Percentiles rank a stretch among this genome's conserved stretches.
These are phyloP conservation scores for Russula sp. DNA, from an alignment of 768 basidiomycete species.

Conservation along the genomic window DNA sequence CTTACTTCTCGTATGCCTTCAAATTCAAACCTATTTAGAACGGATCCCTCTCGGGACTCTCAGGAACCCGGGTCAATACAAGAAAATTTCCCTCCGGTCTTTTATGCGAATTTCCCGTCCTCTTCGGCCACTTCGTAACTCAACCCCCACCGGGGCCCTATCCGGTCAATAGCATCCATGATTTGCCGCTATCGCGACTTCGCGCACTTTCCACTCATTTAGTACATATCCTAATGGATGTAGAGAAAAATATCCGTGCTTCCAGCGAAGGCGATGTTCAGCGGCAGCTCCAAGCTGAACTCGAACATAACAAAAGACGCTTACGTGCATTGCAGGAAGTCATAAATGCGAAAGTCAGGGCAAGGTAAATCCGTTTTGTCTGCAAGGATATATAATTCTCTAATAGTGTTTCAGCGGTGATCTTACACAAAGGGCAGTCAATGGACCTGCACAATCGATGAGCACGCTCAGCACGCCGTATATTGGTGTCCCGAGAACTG, in stretches of 20 bases:
- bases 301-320: conserved; percentile 6
- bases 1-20: conserved; percentile 6
- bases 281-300: neutral
- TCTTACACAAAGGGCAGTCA: neutral
- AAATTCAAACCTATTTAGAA: conserved; percentile 8
- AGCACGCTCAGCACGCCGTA: neutral
- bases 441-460: conserved; percentile 7
- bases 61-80: conserved; percentile 14
- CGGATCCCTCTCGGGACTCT: conserved; percentile 13
- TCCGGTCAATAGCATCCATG: neutral
- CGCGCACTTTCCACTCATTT: neutral
- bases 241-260: conserved; percentile 12
- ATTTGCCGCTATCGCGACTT: conserved; percentile 1
- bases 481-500: neutral
- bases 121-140: conserved; percentile 6
- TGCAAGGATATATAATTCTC: neutral
- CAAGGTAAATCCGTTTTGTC: conserved; percentile 4
- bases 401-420: conserved; percentile 17
- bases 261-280: conserved; percentile 14
- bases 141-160: conserved; percentile 3
- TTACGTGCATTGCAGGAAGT: conserved; percentile 3
- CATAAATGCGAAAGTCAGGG: neutral
- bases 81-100: conserved; percentile 6
- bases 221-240: neutral
- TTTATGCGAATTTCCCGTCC: neutral